phyloP scores from a whole-genome alignment of 1,284 basidiomycete species.

The Amylostereum areolatum region DNA sequence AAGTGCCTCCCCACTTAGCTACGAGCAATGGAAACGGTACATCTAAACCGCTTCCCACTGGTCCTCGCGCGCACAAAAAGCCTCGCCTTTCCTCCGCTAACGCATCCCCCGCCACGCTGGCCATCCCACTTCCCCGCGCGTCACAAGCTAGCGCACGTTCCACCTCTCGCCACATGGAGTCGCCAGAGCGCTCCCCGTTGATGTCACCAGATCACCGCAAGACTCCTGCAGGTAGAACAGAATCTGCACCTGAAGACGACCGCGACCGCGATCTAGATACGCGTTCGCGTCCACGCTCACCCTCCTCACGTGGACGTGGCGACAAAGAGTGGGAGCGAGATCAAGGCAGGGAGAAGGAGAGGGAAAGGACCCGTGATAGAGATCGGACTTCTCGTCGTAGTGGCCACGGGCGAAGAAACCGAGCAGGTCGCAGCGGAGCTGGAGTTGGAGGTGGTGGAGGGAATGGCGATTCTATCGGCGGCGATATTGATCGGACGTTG shows the following conservation, averaged over 20 bases:
- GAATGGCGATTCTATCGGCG: constrained; percentile 25
- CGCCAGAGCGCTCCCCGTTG: constrained; percentile 35
- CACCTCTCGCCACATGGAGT: constrained; percentile 19
- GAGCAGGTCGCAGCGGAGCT: constrained; percentile 14
- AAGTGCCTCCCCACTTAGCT: constrained; percentile 16
- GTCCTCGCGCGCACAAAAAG: constrained; percentile 72
- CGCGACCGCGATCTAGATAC: constrained; percentile 20
- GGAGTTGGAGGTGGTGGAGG: constrained; percentile 28
- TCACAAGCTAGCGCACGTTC: constrained; percentile 20
- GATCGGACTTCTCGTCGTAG: constrained; percentile 23
- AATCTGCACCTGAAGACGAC: constrained; percentile 28
- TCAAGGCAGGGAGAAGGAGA: constrained; percentile 29
- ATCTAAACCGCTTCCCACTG: constrained; percentile 62
- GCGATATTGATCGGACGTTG: constrained; percentile 61
- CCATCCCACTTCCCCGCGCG: constrained; percentile 17
- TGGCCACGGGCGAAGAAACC: constrained; percentile 18
- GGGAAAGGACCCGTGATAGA: constrained; percentile 29
- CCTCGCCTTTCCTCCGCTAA: constrained; percentile 58
- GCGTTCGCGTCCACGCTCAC: constrained; percentile 9
- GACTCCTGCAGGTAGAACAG: constrained; percentile 20
- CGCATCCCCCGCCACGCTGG: constrained; percentile 32
- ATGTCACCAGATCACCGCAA: constrained; percentile 28
- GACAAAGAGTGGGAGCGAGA: constrained; percentile 19
- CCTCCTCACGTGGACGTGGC: constrained; percentile 16
- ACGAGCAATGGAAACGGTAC: constrained; percentile 22